phyloP scores from a whole-genome alignment of 2,329 filamentous ascomycete genomes.

The Trichoderma sp. region DNA sequence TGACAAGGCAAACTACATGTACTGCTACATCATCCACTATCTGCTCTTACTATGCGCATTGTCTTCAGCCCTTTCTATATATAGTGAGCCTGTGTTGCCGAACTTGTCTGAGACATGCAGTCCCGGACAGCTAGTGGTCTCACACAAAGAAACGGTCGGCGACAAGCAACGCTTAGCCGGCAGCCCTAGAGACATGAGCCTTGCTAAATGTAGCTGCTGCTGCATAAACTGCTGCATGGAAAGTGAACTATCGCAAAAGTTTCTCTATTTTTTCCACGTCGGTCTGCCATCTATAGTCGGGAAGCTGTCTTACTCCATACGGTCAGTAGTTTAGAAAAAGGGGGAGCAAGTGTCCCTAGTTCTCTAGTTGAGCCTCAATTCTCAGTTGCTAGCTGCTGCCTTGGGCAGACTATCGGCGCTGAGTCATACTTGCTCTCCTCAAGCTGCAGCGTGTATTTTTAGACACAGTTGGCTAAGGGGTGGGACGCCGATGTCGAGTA shows the following conservation, averaged over 20 bases:
- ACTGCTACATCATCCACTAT: neutral
- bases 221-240: neutral
- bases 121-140: neutral
- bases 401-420: neutral
- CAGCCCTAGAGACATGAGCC: neutral
- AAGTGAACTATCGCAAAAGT: neutral
- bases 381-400: neutral
- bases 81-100: neutral
- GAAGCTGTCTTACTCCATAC: neutral
- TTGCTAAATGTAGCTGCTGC: neutral
- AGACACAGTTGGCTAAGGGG: neutral
- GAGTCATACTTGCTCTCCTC: constrained; percentile 1
- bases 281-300: too few relatives aligned
- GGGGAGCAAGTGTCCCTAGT: neutral
- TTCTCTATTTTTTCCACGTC: neutral
- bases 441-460: constrained; percentile 22
- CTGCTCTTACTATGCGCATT: neutral
- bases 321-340: neutral
- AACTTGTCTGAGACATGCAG: neutral
- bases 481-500: neutral
- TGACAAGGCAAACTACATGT: neutral
- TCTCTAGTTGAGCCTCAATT: neutral
- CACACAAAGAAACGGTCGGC: neutral
- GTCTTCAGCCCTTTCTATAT: neutral
- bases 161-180: neutral